Evolutionary conservation across 108 stramenopile species (phyloP).

Genomic region (Chaetoceros muelleri): DNA sequence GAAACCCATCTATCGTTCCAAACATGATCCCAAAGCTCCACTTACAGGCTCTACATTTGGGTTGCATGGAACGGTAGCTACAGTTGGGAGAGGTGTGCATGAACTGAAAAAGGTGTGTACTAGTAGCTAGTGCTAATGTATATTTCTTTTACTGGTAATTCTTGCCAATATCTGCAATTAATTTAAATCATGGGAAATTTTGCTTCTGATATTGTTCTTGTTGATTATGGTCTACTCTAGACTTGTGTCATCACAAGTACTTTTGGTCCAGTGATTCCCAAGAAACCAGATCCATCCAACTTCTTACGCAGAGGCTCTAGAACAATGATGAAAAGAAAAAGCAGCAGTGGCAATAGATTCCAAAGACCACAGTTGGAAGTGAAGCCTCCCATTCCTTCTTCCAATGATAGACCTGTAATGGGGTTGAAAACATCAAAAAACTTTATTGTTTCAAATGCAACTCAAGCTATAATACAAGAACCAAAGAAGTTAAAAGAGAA

Average conservation of each 20-base stretch:
- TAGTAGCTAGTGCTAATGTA: too few species aligned
- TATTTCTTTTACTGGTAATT: too few species aligned
- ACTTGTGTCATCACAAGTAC: conserved; percentile 27
- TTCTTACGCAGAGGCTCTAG: conserved; percentile 32
- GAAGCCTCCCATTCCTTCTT: conserved; percentile 36
- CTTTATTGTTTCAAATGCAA: conserved; percentile 67
- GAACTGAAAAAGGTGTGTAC: conserved; percentile 32
- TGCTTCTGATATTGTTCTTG: neutral
- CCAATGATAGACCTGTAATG: conserved; percentile 32
- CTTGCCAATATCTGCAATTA: too few species aligned
- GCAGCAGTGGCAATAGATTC: neutral
- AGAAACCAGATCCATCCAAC: conserved; percentile 23
- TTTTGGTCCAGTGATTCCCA: conserved; percentile 23
- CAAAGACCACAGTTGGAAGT: too few species aligned
- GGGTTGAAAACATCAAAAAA: conserved; percentile 51
- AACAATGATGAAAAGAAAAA: conserved; percentile 14
- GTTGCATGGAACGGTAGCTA: conserved; percentile 32
- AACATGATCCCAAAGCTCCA: conserved; percentile 36
- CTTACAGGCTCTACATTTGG: conserved; percentile 53
- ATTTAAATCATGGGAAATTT: conserved; percentile 3
- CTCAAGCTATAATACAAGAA: conserved; percentile 53
- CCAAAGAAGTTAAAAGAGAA: conserved; percentile 24
- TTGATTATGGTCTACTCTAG: conserved; percentile 6
- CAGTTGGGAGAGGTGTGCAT: conserved; percentile 36
- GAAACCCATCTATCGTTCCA: conserved; percentile 41